Evolutionary conservation across 164 flowering plant genomes (phyloP).

Genomic region (Dillenia suffruticosa): DNA sequence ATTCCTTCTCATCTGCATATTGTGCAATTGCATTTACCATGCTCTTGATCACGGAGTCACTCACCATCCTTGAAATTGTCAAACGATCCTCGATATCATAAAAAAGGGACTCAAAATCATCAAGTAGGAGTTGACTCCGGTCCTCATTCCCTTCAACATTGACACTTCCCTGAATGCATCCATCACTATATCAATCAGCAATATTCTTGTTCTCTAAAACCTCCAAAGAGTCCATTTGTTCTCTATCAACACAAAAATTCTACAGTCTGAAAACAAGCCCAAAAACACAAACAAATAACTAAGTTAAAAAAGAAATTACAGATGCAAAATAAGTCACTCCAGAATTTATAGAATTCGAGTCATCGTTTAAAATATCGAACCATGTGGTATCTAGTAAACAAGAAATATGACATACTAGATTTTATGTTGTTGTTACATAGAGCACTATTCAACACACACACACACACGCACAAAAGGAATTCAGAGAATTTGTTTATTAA

Average conservation of each 20-base stretch:
- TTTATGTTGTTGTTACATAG: too few species aligned
- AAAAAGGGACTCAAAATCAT: conserved; percentile 66
- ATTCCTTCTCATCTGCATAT: conserved; percentile 64
- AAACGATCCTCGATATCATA: conserved; percentile 64
- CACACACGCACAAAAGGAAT: too few species aligned
- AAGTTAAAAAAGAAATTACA: too few species aligned
- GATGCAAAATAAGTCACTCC: too few species aligned
- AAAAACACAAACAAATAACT: too few species aligned
- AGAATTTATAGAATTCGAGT: too few species aligned
- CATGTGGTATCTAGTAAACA: too few species aligned
- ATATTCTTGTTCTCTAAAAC: background rate
- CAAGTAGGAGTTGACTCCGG: conserved; percentile 37
- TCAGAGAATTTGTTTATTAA: too few species aligned
- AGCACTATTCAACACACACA: too few species aligned
- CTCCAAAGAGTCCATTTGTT: conserved; percentile 10
- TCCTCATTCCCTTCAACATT: conserved; percentile 29
- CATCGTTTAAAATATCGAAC: too few species aligned
- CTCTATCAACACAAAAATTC: background rate
- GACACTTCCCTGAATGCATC: conserved; percentile 5
- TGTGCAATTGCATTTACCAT: conserved; percentile 67
- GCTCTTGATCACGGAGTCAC: conserved; percentile 71
- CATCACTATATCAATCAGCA: conserved; percentile 5
- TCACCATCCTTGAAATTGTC: conserved; percentile 78
- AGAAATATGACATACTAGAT: too few species aligned
- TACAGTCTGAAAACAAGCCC: background rate